Evolutionary conservation across 176 grass and related monocot species (phyloP).

Genomic region (Chrysopogon serrulatus): DNA sequence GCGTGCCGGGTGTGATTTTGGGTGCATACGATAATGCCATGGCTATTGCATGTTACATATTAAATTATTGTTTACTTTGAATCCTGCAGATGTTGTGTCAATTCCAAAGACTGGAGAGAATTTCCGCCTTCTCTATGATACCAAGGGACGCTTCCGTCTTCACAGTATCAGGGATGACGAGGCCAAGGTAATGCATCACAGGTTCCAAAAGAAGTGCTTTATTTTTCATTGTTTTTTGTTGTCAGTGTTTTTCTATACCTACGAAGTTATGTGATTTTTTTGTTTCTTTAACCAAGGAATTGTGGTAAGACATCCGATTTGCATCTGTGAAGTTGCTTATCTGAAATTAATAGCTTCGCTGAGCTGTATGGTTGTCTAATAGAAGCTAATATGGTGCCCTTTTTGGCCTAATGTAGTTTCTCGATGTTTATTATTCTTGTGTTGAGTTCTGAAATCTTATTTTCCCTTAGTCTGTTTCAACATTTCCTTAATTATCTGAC

Average conservation of each 20-base stretch:
- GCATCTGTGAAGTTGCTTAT: neutral
- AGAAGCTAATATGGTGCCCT: neutral
- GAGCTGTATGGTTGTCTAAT: neutral
- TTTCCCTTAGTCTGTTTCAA: neutral
- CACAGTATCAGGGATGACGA: constrained; percentile 43
- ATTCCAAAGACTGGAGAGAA: constrained; percentile 43
- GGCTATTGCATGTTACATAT: neutral
- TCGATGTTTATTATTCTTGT: neutral
- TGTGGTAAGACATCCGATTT: neutral
- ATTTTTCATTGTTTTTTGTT: neutral
- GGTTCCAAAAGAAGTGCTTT: neutral
- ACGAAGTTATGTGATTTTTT: neutral
- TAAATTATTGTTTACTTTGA: neutral
- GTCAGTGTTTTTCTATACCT: neutral
- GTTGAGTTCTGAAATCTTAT: neutral
- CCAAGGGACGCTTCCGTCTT: constrained; percentile 48
- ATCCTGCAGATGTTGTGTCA: constrained; percentile 37
- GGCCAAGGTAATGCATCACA: constrained; percentile 25
- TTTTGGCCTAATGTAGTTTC: neutral
- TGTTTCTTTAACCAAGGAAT: neutral
- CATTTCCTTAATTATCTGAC: neutral
- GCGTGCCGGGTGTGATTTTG: neutral
- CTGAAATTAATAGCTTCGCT: neutral
- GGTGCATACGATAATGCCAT: neutral
- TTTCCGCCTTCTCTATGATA: constrained; percentile 43